Conservation (phyloP, 2,329 filamentous ascomycete genomes). For the Elsinoe perseae region DNA sequence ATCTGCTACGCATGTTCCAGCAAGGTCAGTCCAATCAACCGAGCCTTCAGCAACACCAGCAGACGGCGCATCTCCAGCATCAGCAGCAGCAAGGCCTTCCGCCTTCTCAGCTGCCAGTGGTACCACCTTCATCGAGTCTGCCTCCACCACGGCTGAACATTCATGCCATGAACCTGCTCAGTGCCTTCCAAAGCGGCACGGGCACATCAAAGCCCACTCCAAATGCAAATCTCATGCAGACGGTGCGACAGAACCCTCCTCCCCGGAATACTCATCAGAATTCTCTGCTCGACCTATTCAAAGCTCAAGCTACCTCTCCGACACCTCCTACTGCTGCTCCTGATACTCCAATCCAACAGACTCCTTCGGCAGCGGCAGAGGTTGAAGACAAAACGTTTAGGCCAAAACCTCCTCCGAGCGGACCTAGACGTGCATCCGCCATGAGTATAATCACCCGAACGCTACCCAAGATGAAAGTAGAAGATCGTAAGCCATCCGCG, state of each 20-base stretch:
- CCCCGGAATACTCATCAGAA: slow-evolving; percentile 37
- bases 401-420: slow-evolving; percentile 13
- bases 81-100: slow-evolving; percentile 21
- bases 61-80: slow-evolving; percentile 22
- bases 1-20: slow-evolving; percentile 19
- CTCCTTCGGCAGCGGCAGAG: slow-evolving; percentile 15
- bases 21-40: neutral
- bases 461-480: slow-evolving; percentile 23
- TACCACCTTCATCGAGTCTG: slow-evolving; percentile 50
- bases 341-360: slow-evolving; percentile 21
- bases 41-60: slow-evolving; percentile 15
- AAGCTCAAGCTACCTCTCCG: slow-evolving; percentile 25
- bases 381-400: slow-evolving; percentile 16
- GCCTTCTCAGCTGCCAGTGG: slow-evolving; percentile 34
- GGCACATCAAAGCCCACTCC: neutral
- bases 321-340: slow-evolving; percentile 4
- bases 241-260: slow-evolving; percentile 13
- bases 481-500: slow-evolving; percentile 16
- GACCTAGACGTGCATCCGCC: slow-evolving; percentile 17
- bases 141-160: slow-evolving; percentile 51
- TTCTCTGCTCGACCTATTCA: slow-evolving; percentile 40
- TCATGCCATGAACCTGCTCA: slow-evolving; percentile 51
- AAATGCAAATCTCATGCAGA: slow-evolving; percentile 6
- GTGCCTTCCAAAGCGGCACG: slow-evolving; percentile 44
- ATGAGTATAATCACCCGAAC: slow-evolving; percentile 30